These are phyloP conservation scores for Arachis monticola DNA, from an alignment of 331 rosid genomes.

Conservation along the genomic window DNA sequence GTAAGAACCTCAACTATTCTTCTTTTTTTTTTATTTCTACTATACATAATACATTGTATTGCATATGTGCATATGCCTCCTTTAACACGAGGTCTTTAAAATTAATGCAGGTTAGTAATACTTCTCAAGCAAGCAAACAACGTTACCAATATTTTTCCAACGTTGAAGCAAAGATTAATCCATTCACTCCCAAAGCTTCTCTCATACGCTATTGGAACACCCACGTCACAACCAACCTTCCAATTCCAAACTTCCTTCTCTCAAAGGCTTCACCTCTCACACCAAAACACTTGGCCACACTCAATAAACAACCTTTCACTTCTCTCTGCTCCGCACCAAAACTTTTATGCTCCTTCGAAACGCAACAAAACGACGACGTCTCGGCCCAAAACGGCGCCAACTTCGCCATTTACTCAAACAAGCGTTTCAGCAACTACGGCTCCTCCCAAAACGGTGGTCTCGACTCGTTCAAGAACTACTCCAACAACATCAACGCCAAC, in stretches of 20 bases:
- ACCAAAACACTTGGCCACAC: constrained; percentile 51
- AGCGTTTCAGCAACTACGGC: constrained; percentile 70
- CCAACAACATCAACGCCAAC: constrained; percentile 64
- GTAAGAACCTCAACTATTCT: constrained; percentile 46
- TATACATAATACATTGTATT: background rate
- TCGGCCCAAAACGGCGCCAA: constrained; percentile 37
- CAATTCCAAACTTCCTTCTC: constrained; percentile 62
- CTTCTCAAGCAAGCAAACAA: constrained; percentile 23
- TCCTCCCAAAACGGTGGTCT: constrained; percentile 46
- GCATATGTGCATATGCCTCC: background rate
- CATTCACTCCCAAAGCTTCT: constrained; percentile 79
- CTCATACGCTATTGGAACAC: constrained; percentile 76
- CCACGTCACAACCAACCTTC: constrained; percentile 51
- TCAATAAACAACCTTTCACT: constrained; percentile 49
- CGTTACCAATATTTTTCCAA: background rate
- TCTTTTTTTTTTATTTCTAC: no score
- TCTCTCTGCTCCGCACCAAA: constrained; percentile 66
- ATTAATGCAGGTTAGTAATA: constrained; percentile 53
- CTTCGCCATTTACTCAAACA: constrained; percentile 63
- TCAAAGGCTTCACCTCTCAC: constrained; percentile 79
- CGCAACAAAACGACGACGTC: background rate
- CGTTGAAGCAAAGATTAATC: constrained; percentile 43
- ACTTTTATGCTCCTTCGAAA: constrained; percentile 61
- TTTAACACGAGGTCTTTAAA: background rate
- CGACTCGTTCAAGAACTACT: constrained; percentile 89